These are phyloP conservation scores for Tylopilus balloui DNA, from an alignment of 768 basidiomycete genomes.

Conservation along the genomic window DNA sequence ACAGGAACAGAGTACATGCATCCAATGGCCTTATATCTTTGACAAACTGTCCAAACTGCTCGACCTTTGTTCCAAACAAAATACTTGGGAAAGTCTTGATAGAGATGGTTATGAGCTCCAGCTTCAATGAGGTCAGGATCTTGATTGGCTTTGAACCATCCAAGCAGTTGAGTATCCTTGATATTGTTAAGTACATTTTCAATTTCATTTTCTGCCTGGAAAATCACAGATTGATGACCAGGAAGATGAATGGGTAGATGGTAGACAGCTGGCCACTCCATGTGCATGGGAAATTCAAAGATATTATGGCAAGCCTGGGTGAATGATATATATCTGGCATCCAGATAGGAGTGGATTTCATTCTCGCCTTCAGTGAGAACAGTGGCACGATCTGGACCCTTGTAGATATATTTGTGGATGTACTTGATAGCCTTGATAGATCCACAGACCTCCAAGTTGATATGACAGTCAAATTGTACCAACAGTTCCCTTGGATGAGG, in stretches of 20 bases:
- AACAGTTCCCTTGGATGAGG: not conserved
- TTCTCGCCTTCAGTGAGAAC: too few relatives aligned
- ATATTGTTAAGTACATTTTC: not conserved
- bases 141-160: not conserved
- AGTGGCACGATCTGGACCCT: too few relatives aligned
- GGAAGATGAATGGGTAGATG: conserved; percentile 1
- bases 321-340: not conserved
- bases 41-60: conserved; percentile 26
- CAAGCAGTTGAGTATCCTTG: not conserved
- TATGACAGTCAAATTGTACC: not conserved
- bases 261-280: conserved; percentile 8
- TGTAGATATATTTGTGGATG: too few relatives aligned
- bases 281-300: conserved; percentile 3
- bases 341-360: too few relatives aligned
- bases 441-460: not conserved
- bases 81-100: conserved; percentile 32
- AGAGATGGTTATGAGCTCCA: conserved; percentile 14
- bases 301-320: not conserved
- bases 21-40: conserved; percentile 21
- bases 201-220: not conserved
- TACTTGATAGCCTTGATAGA: not conserved
- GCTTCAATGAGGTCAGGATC: not conserved
- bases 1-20: conserved; percentile 15
- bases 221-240: not conserved
- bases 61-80: conserved; percentile 26